Evolutionary conservation across 176 grass and related monocot species (phyloP).

Genomic region (Carex cristatella): DNA sequence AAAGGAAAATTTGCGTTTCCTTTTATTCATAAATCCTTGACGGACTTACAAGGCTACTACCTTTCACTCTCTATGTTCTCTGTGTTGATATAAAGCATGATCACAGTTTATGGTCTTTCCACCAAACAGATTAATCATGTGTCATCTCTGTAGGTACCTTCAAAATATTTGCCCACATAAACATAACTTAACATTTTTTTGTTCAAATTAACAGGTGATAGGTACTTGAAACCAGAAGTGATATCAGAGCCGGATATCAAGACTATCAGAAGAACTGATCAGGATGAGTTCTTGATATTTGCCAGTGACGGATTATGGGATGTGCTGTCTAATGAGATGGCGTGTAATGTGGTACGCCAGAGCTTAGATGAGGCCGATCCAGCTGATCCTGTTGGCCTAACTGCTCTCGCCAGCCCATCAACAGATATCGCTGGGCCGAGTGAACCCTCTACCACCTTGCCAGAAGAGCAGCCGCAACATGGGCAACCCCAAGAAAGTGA

Average conservation of each 20-base stretch:
- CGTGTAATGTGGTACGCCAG: conserved; percentile 50
- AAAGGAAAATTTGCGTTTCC: neutral
- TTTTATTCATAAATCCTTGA: neutral
- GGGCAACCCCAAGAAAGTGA: neutral
- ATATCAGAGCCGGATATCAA: conserved; percentile 68
- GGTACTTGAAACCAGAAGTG: conserved; percentile 60
- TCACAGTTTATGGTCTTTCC: neutral
- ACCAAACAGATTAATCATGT: neutral
- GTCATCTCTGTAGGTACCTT: neutral
- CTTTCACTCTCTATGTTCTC: neutral
- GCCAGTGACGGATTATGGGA: conserved; percentile 93
- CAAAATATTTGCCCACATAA: neutral
- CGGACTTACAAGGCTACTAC: neutral
- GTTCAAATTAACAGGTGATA: conserved; percentile 41
- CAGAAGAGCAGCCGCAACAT: neutral
- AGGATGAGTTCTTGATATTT: conserved; percentile 66
- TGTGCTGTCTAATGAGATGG: conserved; percentile 50
- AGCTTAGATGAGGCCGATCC: conserved; percentile 50
- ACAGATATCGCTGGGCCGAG: neutral
- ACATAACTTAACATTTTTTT: neutral
- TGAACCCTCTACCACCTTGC: neutral
- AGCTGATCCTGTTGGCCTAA: neutral
- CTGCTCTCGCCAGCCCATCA: too few species aligned
- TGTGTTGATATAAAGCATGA: neutral
- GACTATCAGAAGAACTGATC: conserved; percentile 23